Conservation (phyloP, 352 stramenopile genomes). For the Pythium guiyangense region DNA sequence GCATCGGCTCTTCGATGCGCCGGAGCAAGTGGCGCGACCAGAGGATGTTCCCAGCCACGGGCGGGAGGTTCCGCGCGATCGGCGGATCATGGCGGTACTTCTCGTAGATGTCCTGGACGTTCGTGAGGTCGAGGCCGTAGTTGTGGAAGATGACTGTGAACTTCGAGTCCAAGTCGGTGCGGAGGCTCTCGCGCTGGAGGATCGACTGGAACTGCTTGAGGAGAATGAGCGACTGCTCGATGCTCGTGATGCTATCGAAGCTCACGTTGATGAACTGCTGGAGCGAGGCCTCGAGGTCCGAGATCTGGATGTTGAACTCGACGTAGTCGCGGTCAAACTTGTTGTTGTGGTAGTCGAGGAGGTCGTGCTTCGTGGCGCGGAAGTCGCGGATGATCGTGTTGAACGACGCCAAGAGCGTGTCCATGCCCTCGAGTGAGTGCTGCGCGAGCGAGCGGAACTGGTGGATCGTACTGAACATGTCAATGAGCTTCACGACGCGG, state of each 20-base stretch:
- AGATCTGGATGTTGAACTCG: slow-evolving; percentile 92
- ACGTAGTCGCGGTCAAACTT: slow-evolving; percentile 93
- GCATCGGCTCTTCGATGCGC: slow-evolving; percentile 88
- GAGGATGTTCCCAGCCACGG: slow-evolving; percentile 83
- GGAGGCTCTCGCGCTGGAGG: slow-evolving; percentile 79
- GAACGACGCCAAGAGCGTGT: slow-evolving; percentile 70
- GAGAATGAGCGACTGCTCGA: slow-evolving; percentile 80
- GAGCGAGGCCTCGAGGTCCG: slow-evolving; percentile 80
- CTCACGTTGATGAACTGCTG: slow-evolving; percentile 91
- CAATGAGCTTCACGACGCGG: slow-evolving; percentile 87
- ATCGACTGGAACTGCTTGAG: slow-evolving; percentile 89
- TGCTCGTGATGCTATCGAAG: slow-evolving; percentile 88
- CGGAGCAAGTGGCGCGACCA: slow-evolving; percentile 82
- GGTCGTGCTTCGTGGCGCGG: slow-evolving; percentile 70
- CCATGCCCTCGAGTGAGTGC: slow-evolving; percentile 91
- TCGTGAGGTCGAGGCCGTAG: slow-evolving; percentile 82
- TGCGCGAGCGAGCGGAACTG: slow-evolving; percentile 88
- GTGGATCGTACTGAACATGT: slow-evolving; percentile 91
- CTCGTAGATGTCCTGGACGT: slow-evolving; percentile 86
- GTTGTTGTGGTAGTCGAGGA: slow-evolving; percentile 88
- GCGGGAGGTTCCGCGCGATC: slow-evolving; percentile 73
- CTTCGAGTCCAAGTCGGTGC: slow-evolving; percentile 82
- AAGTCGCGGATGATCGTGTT: slow-evolving; percentile 83
- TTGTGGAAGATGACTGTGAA: slow-evolving; percentile 92
- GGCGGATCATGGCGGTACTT: slow-evolving; percentile 81